Base-by-base conservation (phyloP, 208 protist genomes). In the Willaertia magna region DNA sequence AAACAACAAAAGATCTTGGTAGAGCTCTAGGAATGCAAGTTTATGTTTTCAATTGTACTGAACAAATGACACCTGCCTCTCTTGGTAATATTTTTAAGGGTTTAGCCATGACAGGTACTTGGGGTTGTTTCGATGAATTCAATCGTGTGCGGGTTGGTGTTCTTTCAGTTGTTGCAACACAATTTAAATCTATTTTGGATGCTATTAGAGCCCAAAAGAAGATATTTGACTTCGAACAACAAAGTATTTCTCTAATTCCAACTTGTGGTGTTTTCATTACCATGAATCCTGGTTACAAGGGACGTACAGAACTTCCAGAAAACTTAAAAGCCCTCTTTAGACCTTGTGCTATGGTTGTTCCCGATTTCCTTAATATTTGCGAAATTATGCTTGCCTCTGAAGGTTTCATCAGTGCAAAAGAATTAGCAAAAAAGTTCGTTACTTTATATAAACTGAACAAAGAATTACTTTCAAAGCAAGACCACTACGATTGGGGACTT, bases 401-500 rank as follows among this genome's bases (percentile, higher is more conserved):
- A 88, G 98, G 97, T 49, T 99, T 99, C 87, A 90, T 93, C 67
- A 94, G 97, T 83, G 95, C 96, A 12, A 97, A 97, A 89, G 92
- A 96, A 86, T 92, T 99, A 14, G 96, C 97, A 42, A 88, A 98
- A 44, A 99, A 99, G 92, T 99, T 99, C 89, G 96, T 98, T 67
- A 98, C 97, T 1, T 92, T 99, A 16, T 99, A 99, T 90, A 91
- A 93, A 74, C 92, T 98, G 67, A 98, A 96, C 88, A 95, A 94
- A 88, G 95, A 99, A 87, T 92, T 99, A 46, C 93, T 99, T 46
- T 98, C 95, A 9, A 96, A 98, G 48, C 97, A 99, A 88, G 93
- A 97, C 85, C 97, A 99, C 90, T 99, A 99, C 91, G 97, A 99
- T 92, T 99, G 97, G 97, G 97, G 97, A 90, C 92, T 99, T 74